A percentile compares a stretch with the other conserved stretches of the same genome.
phyloP scores from a whole-genome alignment of 1,284 basidiomycete species.

The Entoloma clypeatum region DNA sequence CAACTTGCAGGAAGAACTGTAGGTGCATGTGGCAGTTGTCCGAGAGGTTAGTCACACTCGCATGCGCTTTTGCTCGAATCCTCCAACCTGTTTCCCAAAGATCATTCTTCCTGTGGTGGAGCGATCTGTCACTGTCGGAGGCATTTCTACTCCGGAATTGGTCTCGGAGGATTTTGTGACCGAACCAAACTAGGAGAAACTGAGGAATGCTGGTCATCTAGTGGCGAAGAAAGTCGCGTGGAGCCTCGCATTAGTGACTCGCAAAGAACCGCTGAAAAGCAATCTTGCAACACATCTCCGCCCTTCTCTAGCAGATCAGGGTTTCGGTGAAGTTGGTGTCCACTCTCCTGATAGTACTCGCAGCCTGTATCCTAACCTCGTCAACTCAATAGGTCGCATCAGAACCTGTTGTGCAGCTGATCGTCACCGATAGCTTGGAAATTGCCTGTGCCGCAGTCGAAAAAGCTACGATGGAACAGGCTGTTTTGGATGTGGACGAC shows the following conservation, averaged over 20 bases:
- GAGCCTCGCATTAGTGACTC: constrained; percentile 94
- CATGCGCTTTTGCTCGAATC: constrained; percentile 1
- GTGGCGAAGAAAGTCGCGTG: constrained; percentile 98
- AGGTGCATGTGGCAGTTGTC: constrained; percentile 93
- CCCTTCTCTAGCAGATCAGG: constrained; percentile 75
- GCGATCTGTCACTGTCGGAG: constrained; percentile 98
- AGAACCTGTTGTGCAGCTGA: constrained; percentile 70
- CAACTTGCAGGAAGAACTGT: constrained; percentile 89
- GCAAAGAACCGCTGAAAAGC: constrained; percentile 95
- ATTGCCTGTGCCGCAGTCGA: constrained; percentile 94
- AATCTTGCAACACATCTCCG: constrained; percentile 92
- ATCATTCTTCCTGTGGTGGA: constrained; percentile 98
- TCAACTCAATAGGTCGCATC: constrained; percentile 50
- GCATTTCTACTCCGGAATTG: constrained; percentile 94
- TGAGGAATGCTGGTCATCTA: constrained; percentile 89
- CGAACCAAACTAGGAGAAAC: constrained; percentile 87
- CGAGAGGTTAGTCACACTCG: constrained; percentile 66
- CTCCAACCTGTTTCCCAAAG: constrained; percentile 31
- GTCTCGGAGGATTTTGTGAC: constrained; percentile 97
- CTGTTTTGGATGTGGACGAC: constrained; percentile 93
- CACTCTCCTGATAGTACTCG: not conserved
- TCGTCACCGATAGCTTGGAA: constrained; percentile 94
- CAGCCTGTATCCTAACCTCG: constrained; percentile 7
- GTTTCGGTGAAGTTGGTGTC: constrained; percentile 73
- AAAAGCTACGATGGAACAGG: constrained; percentile 97